Conservation (phyloP, 345 rosid genomes). For the Noccaea caerulescens region DNA sequence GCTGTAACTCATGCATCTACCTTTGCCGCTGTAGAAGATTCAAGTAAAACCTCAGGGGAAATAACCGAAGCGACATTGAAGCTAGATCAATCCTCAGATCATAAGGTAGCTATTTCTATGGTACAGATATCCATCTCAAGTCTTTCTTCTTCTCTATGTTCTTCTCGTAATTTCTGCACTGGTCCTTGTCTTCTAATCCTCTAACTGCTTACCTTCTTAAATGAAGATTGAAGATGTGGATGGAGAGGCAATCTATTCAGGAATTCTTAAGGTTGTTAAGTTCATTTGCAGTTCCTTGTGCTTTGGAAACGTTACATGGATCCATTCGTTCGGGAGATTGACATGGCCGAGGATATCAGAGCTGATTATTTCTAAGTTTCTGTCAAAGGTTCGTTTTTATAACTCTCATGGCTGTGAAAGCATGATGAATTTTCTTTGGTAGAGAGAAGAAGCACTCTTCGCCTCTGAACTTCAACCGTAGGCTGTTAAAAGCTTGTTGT, state of each 20-base stretch:
- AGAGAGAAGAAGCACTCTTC: constrained; percentile 19
- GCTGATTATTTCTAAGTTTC: constrained; percentile 76
- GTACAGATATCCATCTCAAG: constrained; percentile 19
- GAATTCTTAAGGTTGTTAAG: constrained; percentile 64
- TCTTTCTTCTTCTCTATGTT: constrained; percentile 31
- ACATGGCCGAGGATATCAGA: constrained; percentile 94
- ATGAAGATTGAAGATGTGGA: constrained; percentile 60
- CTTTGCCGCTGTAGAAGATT: constrained; percentile 58
- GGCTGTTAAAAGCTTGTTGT: constrained; percentile 26
- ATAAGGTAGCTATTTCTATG: constrained; percentile 51
- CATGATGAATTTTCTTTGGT: constrained; percentile 14
- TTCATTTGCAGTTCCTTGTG: constrained; percentile 67
- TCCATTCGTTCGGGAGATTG: constrained; percentile 82
- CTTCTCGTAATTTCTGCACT: constrained; percentile 5
- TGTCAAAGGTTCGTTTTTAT: constrained; percentile 74
- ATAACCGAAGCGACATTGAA: constrained; percentile 56
- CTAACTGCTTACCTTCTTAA: constrained; percentile 14
- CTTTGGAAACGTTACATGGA: constrained; percentile 78
- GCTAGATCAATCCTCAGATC: constrained; percentile 53
- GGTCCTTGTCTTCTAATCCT: background rate
- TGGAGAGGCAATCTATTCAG: constrained; percentile 63
- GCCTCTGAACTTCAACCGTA: constrained; percentile 7
- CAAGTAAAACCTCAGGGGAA: constrained; percentile 51
- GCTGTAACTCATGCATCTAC: constrained; percentile 65
- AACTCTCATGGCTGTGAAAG: background rate